Percentiles rank a stretch among this genome's conserved stretches.
Conservation (phyloP, 2,329 filamentous ascomycete genomes). For the Clarireedia homoeocarpa region DNA sequence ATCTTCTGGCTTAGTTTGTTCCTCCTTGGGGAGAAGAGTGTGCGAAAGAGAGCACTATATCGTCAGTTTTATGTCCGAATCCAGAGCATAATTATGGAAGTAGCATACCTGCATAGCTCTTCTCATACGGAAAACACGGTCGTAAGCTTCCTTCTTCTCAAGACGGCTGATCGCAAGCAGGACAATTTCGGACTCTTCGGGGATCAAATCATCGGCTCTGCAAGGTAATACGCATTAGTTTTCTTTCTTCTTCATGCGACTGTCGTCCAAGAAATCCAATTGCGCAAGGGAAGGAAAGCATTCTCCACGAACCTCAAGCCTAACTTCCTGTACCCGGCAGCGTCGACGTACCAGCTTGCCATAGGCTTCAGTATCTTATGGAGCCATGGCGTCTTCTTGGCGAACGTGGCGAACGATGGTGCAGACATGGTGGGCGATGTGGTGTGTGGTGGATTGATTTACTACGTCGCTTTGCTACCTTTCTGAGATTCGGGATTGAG, state of each 20-base stretch:
- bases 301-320: slow-evolving; percentile 64
- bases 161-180: slow-evolving; percentile 87
- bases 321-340: slow-evolving; percentile 86
- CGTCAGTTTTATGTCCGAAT: slow-evolving; percentile 12
- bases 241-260: neutral
- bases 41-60: slow-evolving; percentile 47
- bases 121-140: slow-evolving; percentile 95
- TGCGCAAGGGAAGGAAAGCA: no score
- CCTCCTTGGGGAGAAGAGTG: slow-evolving; percentile 53
- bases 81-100: neutral
- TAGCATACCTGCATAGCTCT: slow-evolving; percentile 75
- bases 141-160: slow-evolving; percentile 82
- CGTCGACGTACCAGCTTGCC: slow-evolving; percentile 81
- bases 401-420: slow-evolving; percentile 61
- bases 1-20: slow-evolving; percentile 62
- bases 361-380: slow-evolving; percentile 70
- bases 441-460: slow-evolving; percentile 8
- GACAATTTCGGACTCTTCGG: slow-evolving; percentile 83
- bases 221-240: slow-evolving; percentile 17
- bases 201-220: slow-evolving; percentile 90
- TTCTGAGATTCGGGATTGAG: neutral
- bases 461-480: neutral
- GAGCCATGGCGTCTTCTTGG: slow-evolving; percentile 82
- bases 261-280: no score
- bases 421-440: slow-evolving; percentile 26